Percentiles rank a stretch among this genome's conserved stretches.
Conservation (phyloP, 192 early-diverging fungal genomes). For the Radiomyces spectabilis region DNA sequence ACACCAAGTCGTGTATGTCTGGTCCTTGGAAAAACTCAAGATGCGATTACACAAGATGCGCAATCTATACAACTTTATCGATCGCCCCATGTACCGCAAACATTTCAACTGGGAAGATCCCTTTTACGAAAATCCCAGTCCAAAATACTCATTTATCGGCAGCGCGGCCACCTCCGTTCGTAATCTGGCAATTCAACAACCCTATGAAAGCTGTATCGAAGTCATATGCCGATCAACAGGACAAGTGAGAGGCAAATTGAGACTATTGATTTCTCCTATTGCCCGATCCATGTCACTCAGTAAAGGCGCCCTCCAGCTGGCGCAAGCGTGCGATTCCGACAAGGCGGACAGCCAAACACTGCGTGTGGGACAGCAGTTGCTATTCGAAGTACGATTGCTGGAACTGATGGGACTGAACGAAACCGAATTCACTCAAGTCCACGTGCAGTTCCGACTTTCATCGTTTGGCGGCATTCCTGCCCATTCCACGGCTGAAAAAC, state of each 20-base stretch:
- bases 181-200: constrained; percentile 33
- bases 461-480: constrained; percentile 45
- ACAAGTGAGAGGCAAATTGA: constrained; percentile 25
- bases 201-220: constrained; percentile 30
- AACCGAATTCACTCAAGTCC: constrained; percentile 56
- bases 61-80: constrained; percentile 50
- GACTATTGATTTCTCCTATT: constrained; percentile 33
- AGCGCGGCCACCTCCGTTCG: constrained; percentile 33
- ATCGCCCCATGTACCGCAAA: constrained; percentile 48
- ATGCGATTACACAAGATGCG: constrained; percentile 28
- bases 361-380: constrained; percentile 35
- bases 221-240: constrained; percentile 41
- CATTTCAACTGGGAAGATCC: constrained; percentile 57
- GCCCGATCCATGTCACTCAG: constrained; percentile 10
- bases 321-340: too few relatives aligned
- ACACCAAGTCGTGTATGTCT: constrained; percentile 41
- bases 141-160: constrained; percentile 47
- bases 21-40: constrained; percentile 34
- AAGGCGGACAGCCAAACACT: too few relatives aligned
- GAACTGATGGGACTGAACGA: constrained; percentile 53
- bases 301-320: too few relatives aligned
- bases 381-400: constrained; percentile 59
- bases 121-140: constrained; percentile 51
- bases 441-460: constrained; percentile 62
- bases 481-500: constrained; percentile 33